phyloP scores from a whole-genome alignment of 2,329 filamentous ascomycete genomes.

The Exophiala sp. region DNA sequence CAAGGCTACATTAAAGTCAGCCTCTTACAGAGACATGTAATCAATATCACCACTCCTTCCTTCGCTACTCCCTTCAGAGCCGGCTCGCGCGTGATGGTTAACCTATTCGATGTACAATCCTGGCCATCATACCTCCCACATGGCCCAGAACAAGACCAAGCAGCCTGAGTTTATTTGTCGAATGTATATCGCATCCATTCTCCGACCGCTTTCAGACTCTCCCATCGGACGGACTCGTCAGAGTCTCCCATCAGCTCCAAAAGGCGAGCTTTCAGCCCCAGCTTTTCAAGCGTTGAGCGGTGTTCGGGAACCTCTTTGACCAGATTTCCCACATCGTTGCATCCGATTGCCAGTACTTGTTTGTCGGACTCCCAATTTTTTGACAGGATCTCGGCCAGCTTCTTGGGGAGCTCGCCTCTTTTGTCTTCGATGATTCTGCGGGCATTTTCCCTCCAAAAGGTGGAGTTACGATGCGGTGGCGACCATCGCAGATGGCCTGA shows the following conservation, averaged over 20 bases:
- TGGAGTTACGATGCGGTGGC: constrained; percentile 76
- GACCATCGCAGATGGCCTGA: constrained; percentile 88
- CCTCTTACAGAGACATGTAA: no score
- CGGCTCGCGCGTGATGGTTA: no score
- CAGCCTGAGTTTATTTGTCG: constrained; percentile 38
- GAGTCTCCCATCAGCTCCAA: constrained; percentile 91
- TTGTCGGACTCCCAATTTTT: constrained; percentile 80
- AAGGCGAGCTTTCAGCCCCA: constrained; percentile 76
- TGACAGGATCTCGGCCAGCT: constrained; percentile 78
- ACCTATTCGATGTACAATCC: background rate
- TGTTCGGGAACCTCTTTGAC: constrained; percentile 87
- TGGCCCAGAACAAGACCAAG: background rate
- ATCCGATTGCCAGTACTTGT: constrained; percentile 81
- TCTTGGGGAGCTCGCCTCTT: constrained; percentile 69
- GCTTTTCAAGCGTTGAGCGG: constrained; percentile 69
- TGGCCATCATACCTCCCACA: background rate
- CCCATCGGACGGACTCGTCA: constrained; percentile 86
- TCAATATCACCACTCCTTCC: no score
- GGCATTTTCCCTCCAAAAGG: constrained; percentile 90
- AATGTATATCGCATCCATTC: constrained; percentile 70
- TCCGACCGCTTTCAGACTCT: constrained; percentile 77
- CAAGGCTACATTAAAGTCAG: no score
- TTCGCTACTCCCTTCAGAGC: no score
- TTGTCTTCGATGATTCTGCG: constrained; percentile 78
- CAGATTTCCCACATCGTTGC: constrained; percentile 82